These are phyloP conservation scores for Pistacia atlantica DNA, from an alignment of 345 rosid genomes.

Conservation along the genomic window DNA sequence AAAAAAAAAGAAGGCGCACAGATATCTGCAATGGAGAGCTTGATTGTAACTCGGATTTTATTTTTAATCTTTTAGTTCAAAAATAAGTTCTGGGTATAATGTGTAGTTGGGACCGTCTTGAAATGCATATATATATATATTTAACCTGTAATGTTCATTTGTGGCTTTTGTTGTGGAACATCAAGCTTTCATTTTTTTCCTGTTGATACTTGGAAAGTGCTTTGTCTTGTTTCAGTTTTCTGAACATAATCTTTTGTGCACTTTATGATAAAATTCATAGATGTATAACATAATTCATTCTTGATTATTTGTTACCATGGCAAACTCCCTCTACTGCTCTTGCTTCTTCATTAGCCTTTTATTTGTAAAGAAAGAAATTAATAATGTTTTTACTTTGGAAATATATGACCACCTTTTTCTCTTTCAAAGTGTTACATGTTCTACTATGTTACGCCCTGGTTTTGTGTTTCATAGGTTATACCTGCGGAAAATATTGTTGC, in stretches of 20 bases:
- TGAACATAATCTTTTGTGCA: not conserved
- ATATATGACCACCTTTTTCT: not conserved
- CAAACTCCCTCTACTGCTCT: not conserved
- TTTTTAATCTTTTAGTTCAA: too few relatives aligned
- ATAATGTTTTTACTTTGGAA: not conserved
- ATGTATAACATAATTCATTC: not conserved
- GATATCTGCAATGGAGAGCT: too few relatives aligned
- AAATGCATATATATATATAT: too few relatives aligned
- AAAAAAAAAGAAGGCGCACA: too few relatives aligned
- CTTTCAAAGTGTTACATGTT: not conserved
- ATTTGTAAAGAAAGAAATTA: not conserved
- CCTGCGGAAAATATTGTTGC: conserved; percentile 92
- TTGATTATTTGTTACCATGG: not conserved
- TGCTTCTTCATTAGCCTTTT: not conserved
- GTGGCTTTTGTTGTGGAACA: not conserved
- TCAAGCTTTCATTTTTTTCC: not conserved
- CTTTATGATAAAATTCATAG: not conserved
- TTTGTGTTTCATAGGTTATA: conserved; percentile 54
- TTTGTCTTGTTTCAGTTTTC: not conserved
- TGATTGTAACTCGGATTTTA: too few relatives aligned
- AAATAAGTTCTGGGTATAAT: too few relatives aligned
- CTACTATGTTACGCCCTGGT: not conserved
- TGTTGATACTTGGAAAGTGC: not conserved
- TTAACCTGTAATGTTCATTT: not conserved
- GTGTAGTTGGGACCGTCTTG: too few relatives aligned